A percentile compares a stretch with the other conserved stretches of the same genome.
phyloP scores from a whole-genome alignment of 441 rosid genomes.

The Kokia cookei region DNA sequence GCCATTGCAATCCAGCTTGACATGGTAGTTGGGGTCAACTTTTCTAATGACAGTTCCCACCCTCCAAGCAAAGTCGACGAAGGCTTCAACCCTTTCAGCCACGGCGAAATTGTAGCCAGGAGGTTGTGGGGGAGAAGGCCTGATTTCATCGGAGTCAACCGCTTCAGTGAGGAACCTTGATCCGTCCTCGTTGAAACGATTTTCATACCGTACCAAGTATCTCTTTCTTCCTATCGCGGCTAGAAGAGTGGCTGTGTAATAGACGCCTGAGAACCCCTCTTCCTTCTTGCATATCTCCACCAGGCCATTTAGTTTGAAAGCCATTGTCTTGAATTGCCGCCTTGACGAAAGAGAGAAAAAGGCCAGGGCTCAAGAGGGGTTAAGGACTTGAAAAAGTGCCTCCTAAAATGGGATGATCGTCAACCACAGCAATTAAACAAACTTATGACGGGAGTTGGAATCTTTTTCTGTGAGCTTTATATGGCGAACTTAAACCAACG shows the following conservation, averaged over 20 bases:
- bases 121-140: slow-evolving; percentile 16
- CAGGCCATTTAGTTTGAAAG: slow-evolving; percentile 1
- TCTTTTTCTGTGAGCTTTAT: not conserved
- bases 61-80: slow-evolving; percentile 13
- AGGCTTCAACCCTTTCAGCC: slow-evolving; percentile 21
- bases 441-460: not conserved
- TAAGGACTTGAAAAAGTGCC: not conserved
- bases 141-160: slow-evolving; percentile 16
- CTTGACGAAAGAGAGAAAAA: not conserved
- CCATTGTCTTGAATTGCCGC: slow-evolving; percentile 4
- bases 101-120: not conserved
- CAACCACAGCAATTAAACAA: not conserved
- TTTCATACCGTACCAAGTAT: slow-evolving; percentile 19
- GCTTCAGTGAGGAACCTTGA: slow-evolving; percentile 10
- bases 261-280: slow-evolving; percentile 8
- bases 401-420: not conserved
- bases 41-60: slow-evolving; percentile 12
- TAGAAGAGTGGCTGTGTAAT: slow-evolving; percentile 17
- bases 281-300: slow-evolving; percentile 21
- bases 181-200: slow-evolving; percentile 12
- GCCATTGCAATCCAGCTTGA: slow-evolving; percentile 16
- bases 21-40: slow-evolving; percentile 18
- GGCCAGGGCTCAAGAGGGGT: not conserved
- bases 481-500: not conserved
- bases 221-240: slow-evolving; percentile 20